Percentiles rank a stretch among this genome's conserved stretches.
Evolutionary conservation across 2,329 filamentous ascomycete genomes (phyloP).

Genomic region (Aspergillus costaricaensis): DNA sequence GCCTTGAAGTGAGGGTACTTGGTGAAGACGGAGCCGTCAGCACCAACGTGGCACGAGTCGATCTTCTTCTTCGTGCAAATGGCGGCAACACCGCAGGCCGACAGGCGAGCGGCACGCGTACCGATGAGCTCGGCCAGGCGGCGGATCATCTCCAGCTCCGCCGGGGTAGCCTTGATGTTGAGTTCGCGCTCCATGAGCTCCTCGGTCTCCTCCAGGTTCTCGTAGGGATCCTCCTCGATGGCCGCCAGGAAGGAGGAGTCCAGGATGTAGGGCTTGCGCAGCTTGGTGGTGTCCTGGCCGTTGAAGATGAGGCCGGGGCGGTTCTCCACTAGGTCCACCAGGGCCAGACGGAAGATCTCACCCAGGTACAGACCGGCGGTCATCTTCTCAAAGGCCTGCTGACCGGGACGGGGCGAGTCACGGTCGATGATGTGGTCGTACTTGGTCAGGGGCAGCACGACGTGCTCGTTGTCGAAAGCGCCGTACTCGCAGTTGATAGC

Average conservation of each 20-base stretch:
- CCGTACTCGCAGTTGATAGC: constrained; percentile 98
- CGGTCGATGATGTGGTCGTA: constrained; percentile 89
- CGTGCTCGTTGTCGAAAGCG: constrained; percentile 91
- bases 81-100: constrained; percentile 90
- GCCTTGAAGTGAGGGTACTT: constrained; percentile 99
- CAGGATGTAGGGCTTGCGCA: constrained; percentile 84
- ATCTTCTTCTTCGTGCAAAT: constrained; percentile 97
- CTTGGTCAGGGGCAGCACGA: constrained; percentile 78
- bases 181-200: constrained; percentile 81
- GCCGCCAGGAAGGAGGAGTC: constrained; percentile 91
- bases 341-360: constrained; percentile 86
- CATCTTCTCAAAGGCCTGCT: constrained; percentile 98
- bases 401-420: constrained; percentile 86
- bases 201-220: constrained; percentile 87
- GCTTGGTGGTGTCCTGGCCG: constrained; percentile 74
- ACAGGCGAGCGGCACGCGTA: constrained; percentile 88
- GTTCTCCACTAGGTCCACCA: constrained; percentile 83
- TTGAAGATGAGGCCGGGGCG: constrained; percentile 75
- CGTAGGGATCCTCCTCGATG: constrained; percentile 93
- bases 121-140: constrained; percentile 91
- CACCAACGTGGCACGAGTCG: constrained; percentile 85
- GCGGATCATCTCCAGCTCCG: constrained; percentile 86
- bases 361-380: constrained; percentile 92
- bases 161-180: constrained; percentile 66
- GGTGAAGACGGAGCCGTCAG: constrained; percentile 97